phyloP scores from a whole-genome alignment of 2,329 filamentous ascomycete genomes.

The Lasiodiplodia gonubiensis region DNA sequence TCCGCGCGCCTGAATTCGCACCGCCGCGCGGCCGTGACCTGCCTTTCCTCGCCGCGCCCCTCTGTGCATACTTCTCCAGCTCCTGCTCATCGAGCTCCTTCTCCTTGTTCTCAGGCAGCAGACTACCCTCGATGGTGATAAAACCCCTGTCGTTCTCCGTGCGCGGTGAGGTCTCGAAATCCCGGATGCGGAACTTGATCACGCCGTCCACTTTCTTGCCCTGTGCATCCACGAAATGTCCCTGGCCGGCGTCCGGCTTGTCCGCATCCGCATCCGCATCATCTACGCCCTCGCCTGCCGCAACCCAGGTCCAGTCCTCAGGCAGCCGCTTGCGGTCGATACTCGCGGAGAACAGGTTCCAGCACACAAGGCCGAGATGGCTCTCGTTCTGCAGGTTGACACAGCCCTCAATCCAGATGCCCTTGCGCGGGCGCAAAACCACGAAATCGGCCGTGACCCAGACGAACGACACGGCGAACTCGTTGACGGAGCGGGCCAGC shows the following conservation, averaged over 20 bases:
- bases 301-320: conserved; percentile 78
- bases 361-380: conserved; percentile 86
- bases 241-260: conserved; percentile 52
- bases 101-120: conserved; percentile 74
- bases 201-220: conserved; percentile 71
- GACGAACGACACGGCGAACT: conserved; percentile 84
- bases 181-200: conserved; percentile 78
- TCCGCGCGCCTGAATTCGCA: not conserved
- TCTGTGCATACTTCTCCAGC: conserved; percentile 25
- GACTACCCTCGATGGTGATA: conserved; percentile 85
- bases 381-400: conserved; percentile 88
- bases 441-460: conserved; percentile 90
- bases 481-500: conserved; percentile 48
- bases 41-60: conserved; percentile 10
- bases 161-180: conserved; percentile 72
- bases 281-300: conserved; percentile 56
- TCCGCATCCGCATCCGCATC: conserved; percentile 32
- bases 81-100: conserved; percentile 41
- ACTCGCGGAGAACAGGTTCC: conserved; percentile 89
- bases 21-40: conserved; percentile 7
- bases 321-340: conserved; percentile 81
- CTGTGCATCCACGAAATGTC: conserved; percentile 75
- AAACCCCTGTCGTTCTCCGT: conserved; percentile 77
- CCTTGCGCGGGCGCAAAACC: conserved; percentile 76
- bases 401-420: conserved; percentile 76